These are phyloP conservation scores for Chalciporus chontae DNA, from an alignment of 768 basidiomycete genomes.

Conservation along the genomic window DNA sequence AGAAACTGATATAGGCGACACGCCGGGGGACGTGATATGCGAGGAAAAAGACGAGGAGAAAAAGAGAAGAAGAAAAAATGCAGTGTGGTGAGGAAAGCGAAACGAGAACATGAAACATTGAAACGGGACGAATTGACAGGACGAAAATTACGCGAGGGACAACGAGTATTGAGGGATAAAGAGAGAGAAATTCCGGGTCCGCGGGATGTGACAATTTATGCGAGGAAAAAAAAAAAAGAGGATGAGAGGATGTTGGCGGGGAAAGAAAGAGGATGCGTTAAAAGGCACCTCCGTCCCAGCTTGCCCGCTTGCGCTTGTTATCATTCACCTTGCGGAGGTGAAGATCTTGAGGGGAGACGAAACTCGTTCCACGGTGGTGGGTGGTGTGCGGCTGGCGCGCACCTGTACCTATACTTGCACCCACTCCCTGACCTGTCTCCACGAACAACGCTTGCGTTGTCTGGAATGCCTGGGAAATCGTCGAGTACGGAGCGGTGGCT, in stretches of 20 bases:
- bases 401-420: background rate
- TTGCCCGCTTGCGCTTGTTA: constrained; percentile 55
- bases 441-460: constrained; percentile 30
- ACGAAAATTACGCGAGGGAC: constrained; percentile 9
- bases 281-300: constrained; percentile 49
- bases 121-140: constrained; percentile 6
- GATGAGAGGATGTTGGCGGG: background rate
- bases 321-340: constrained; percentile 45
- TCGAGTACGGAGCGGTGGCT: constrained; percentile 21
- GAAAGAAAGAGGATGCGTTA: constrained; percentile 10
- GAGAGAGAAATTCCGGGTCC: constrained; percentile 4
- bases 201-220: constrained; percentile 2
- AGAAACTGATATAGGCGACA: constrained; percentile 5
- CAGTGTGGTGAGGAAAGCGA: constrained; percentile 8
- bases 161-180: constrained; percentile 10
- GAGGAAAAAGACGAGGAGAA: constrained; percentile 6
- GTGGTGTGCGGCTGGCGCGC: constrained; percentile 19
- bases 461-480: constrained; percentile 31
- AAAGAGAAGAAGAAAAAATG: background rate
- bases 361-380: constrained; percentile 52
- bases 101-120: background rate
- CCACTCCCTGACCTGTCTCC: constrained; percentile 14
- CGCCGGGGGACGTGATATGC: constrained; percentile 16
- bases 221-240: background rate
- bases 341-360: constrained; percentile 51